Evolutionary conservation across 1,284 basidiomycete species (phyloP).

Genomic region (Sphagnurus paluster): DNA sequence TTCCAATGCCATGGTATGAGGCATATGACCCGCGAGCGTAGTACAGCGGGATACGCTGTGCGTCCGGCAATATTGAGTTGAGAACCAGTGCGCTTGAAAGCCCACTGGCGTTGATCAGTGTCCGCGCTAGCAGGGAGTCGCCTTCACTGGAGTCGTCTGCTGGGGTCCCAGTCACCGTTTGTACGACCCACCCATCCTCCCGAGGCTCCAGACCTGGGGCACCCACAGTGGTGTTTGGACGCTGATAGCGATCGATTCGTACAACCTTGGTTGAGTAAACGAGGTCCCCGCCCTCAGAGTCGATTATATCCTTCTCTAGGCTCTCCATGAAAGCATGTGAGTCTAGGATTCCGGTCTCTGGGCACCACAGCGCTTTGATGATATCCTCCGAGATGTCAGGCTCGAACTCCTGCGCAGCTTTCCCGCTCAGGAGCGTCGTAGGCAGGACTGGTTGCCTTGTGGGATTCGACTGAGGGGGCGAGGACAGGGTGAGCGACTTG

Average conservation of each 20-base stretch:
- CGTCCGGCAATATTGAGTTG: conserved; percentile 65
- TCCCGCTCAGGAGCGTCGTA: conserved; percentile 68
- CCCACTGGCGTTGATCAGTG: conserved; percentile 88
- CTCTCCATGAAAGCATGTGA: conserved; percentile 82
- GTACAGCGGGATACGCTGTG: conserved; percentile 65
- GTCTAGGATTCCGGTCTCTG: conserved; percentile 91
- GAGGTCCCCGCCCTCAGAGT: conserved; percentile 72
- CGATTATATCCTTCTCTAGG: conserved; percentile 76
- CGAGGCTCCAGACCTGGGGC: conserved; percentile 24
- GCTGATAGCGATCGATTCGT: conserved; percentile 71
- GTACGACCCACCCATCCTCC: conserved; percentile 71
- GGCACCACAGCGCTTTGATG: conserved; percentile 75
- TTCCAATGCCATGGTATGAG: conserved; percentile 80
- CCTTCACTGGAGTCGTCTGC: conserved; percentile 41
- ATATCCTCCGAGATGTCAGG: conserved; percentile 79
- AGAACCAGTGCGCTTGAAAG: conserved; percentile 73
- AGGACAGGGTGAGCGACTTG: conserved; percentile 57
- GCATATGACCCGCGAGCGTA: conserved; percentile 86
- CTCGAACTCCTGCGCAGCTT: conserved; percentile 77
- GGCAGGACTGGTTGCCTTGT: conserved; percentile 48
- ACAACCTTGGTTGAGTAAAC: conserved; percentile 86
- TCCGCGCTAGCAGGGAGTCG: conserved; percentile 81
- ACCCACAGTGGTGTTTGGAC: conserved; percentile 18
- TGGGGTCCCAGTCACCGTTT: conserved; percentile 59
- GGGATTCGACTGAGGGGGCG: conserved; percentile 44